Base-by-base conservation (phyloP, 192 early-diverging fungal genomes). In the Paraglomus brasilianum region DNA sequence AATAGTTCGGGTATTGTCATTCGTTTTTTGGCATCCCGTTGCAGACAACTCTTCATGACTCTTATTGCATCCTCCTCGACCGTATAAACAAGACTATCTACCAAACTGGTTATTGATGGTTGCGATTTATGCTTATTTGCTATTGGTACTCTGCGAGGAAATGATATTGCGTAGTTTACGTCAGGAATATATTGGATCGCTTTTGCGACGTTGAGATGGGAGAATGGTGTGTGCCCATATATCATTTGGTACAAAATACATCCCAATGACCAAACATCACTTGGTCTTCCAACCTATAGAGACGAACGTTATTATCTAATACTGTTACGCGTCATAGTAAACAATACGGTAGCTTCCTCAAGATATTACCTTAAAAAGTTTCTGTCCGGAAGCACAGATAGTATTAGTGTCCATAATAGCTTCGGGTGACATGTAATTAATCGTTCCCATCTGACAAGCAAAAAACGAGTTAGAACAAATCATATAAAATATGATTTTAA, bases 361-460 rank as follows among this genome's bases (percentile, higher is more conserved):
- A 38, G 1, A 40, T 40, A 24, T 50, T 38, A 66, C 64, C 8
- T 66, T 66, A 10, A 66, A 14, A 2, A 30, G 41, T 66, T 66
- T 66, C 17, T 14, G 14, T 14, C 47, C 64, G 3, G 9, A 9
- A 45, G 17, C 8, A 7, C 8, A 17, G 10, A n/a, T 10, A 13
- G 47, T 13, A 46, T 71, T 74, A 13, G 67, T 76, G 49, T 82
- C 82, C 36, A 78, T 67, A 68, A 96, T 87, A 1, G 93, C 86
- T 74, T 98, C 96, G 0, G 96, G 96, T 1, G 94, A 85, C 95
- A 98, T 98, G 74, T 97, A 98, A 66, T 95, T 95, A 8, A 92
- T 80, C 0, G 96, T 98, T 3, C 96, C 96, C 19, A 88, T 78
- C 69, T 82, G 40, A 5, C 47, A 8, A 59, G 10, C 48, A 40